Conservation (phyloP, 768 basidiomycete species). For the Pisolithus orientalis region DNA sequence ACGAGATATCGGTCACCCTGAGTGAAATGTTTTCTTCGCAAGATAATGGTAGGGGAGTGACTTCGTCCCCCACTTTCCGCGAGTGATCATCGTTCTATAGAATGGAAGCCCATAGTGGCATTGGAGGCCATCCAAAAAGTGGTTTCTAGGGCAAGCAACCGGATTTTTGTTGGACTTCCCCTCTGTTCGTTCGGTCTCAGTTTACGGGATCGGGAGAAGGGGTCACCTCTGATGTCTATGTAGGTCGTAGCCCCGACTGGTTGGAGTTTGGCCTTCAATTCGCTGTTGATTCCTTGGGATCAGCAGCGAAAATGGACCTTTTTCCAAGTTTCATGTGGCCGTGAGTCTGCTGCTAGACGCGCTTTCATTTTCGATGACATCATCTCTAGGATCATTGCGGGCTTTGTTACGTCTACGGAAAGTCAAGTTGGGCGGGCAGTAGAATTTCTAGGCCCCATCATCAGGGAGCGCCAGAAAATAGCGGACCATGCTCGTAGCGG, state of each 20-base stretch:
- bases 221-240: constrained; percentile 17
- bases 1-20: constrained; percentile 40
- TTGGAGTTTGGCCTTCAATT: constrained; percentile 21
- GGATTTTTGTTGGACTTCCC: constrained; percentile 43
- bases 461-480: constrained; percentile 18
- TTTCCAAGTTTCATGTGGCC: constrained; percentile 30
- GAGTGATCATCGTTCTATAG: constrained; percentile 14
- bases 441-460: constrained; percentile 19
- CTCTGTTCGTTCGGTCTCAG: constrained; percentile 29
- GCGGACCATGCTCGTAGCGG: not conserved
- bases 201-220: not conserved
- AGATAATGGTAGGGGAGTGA: constrained; percentile 6
- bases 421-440: constrained; percentile 1
- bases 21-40: constrained; percentile 28
- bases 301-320: constrained; percentile 13
- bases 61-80: not conserved
- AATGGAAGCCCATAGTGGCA: constrained; percentile 32
- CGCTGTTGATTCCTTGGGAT: constrained; percentile 20
- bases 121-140: constrained; percentile 25
- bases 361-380: not conserved
- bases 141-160: constrained; percentile 36
- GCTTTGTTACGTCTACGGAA: constrained; percentile 6
- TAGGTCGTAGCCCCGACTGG: constrained; percentile 34
- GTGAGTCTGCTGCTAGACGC: constrained; percentile 12
- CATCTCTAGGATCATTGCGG: constrained; percentile 11